Evolutionary conservation across 306 rosid genomes (phyloP).

Genomic region (Chamaecrista fasciculata): DNA sequence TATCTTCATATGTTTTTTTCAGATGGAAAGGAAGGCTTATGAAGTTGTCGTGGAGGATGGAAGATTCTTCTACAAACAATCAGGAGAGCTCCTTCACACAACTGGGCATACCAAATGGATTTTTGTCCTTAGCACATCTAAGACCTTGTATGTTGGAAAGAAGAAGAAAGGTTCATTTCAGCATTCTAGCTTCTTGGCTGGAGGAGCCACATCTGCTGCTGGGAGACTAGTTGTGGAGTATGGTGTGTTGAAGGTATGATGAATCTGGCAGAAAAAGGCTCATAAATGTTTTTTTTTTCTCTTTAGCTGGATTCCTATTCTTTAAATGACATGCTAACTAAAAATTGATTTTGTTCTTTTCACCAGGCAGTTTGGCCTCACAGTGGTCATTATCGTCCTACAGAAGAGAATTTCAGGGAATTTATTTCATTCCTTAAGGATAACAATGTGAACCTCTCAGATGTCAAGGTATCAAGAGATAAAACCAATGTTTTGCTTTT

Average conservation of each 20-base stretch:
- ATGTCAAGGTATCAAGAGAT: slow-evolving; percentile 70
- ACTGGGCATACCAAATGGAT: slow-evolving; percentile 77
- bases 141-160: slow-evolving; percentile 77
- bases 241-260: slow-evolving; percentile 81
- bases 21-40: slow-evolving; percentile 93
- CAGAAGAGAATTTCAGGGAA: slow-evolving; percentile 81
- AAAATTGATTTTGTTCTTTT: slow-evolving; percentile 34
- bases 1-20: slow-evolving; percentile 22
- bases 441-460: slow-evolving; percentile 72
- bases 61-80: slow-evolving; percentile 67
- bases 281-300: background rate
- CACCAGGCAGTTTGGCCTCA: slow-evolving; percentile 98
- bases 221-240: slow-evolving; percentile 84
- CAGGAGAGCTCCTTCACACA: slow-evolving; percentile 71
- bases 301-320: slow-evolving; percentile 13
- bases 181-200: slow-evolving; percentile 99
- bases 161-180: slow-evolving; percentile 93
- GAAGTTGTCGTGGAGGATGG: slow-evolving; percentile 84
- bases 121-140: slow-evolving; percentile 92
- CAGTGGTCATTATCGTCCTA: slow-evolving; percentile 95
- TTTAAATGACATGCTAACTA: slow-evolving; percentile 8
- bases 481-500: slow-evolving; percentile 6
- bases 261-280: background rate
- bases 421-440: slow-evolving; percentile 79
- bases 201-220: slow-evolving; percentile 98